phyloP scores from a whole-genome alignment of 352 stramenopile species.

The Phytopythium mirpurense region DNA sequence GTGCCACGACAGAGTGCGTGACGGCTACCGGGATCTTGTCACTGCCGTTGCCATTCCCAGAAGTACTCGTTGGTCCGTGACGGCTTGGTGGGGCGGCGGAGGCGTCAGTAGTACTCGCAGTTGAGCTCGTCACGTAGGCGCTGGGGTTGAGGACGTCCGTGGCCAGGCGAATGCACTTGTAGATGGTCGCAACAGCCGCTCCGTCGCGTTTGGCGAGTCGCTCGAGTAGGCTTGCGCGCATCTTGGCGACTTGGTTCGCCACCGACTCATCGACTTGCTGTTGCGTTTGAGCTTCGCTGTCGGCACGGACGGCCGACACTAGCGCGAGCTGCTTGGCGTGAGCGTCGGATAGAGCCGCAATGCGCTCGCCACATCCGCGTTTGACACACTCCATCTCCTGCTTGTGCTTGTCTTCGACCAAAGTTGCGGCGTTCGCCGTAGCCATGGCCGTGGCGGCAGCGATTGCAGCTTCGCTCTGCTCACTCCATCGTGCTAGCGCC shows the following conservation, averaged over 20 bases:
- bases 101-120: neutral
- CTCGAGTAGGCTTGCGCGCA: conserved; percentile 34
- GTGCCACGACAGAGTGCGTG: conserved; percentile 52
- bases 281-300: neutral
- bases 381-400: neutral
- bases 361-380: neutral
- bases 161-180: conserved; percentile 56
- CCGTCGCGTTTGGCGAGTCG: conserved; percentile 55
- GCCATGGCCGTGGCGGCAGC: neutral
- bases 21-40: conserved; percentile 48
- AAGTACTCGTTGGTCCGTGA: neutral
- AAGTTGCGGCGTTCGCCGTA: neutral
- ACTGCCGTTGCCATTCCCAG: neutral
- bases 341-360: neutral
- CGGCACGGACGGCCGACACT: neutral
- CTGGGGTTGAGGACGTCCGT: conserved; percentile 61
- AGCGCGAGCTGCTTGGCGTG: conserved; percentile 4
- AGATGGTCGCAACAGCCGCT: conserved; percentile 53
- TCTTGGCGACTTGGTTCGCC: conserved; percentile 2
- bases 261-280: neutral
- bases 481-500: neutral
- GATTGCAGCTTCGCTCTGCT: neutral
- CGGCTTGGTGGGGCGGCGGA: neutral
- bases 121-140: conserved; percentile 12
- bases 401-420: neutral